A percentile compares a stretch with the other conserved stretches of the same genome.
Conservation (phyloP, 768 basidiomycete species). For the Phylloporus scabripes region DNA sequence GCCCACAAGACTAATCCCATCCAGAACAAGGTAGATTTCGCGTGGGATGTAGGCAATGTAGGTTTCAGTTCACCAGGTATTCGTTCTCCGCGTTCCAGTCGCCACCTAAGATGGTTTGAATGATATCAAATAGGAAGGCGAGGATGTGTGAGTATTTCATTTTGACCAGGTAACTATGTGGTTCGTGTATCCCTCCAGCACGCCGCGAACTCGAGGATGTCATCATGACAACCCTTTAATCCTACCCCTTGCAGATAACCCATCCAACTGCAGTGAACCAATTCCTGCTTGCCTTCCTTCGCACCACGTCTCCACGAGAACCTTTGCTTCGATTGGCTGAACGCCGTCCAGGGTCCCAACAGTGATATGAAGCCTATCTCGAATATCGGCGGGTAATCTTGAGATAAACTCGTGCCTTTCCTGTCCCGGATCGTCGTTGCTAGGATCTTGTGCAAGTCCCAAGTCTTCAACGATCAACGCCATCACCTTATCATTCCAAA, state of each 20-base stretch:
- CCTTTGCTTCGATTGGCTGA: slow-evolving; percentile 62
- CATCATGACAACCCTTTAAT: slow-evolving; percentile 24
- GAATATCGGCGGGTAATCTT: slow-evolving; percentile 42
- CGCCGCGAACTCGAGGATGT: not conserved
- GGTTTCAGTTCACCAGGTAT: too few relatives aligned
- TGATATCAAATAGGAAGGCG: too few relatives aligned
- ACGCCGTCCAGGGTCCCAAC: slow-evolving; percentile 66
- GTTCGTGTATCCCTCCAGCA: too few relatives aligned
- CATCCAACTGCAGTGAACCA: slow-evolving; percentile 26
- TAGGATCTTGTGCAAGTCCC: slow-evolving; percentile 28
- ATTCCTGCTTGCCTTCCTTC: slow-evolving; percentile 29
- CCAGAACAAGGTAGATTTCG: too few relatives aligned
- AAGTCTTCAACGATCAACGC: slow-evolving; percentile 67
- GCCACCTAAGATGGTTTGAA: too few relatives aligned
- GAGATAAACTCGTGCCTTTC: slow-evolving; percentile 45
- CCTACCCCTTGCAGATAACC: slow-evolving; percentile 26
- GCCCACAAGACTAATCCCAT: too few relatives aligned
- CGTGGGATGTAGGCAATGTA: too few relatives aligned
- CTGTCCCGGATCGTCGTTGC: slow-evolving; percentile 27
- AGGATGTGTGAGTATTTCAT: too few relatives aligned
- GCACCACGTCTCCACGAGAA: slow-evolving; percentile 54
- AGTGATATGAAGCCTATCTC: slow-evolving; percentile 71
- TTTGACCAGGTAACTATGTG: too few relatives aligned
- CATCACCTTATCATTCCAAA: slow-evolving; percentile 82
- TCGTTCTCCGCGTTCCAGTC: too few relatives aligned